A percentile compares a stretch with the other conserved stretches of the same genome.
These are phyloP conservation scores for Coemansia sp. DNA, from an alignment of 192 early-diverging fungal species.

Conservation along the genomic window DNA sequence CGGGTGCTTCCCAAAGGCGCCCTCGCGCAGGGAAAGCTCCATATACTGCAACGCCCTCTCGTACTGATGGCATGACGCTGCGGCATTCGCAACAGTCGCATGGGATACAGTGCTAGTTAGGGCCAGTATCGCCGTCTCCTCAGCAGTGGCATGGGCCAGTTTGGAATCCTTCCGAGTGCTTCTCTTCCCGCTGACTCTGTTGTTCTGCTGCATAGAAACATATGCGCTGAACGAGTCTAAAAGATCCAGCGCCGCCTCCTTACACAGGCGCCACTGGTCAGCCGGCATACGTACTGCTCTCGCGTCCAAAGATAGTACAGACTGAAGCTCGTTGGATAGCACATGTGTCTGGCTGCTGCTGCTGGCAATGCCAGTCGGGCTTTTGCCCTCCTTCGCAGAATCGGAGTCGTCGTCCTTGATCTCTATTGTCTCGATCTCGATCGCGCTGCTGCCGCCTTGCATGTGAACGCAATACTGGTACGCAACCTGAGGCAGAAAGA, in stretches of 20 bases:
- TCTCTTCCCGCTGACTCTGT: slow-evolving; percentile 23
- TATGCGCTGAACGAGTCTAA: slow-evolving; percentile 34
- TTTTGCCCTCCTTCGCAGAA: neutral
- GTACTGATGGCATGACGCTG: slow-evolving; percentile 39
- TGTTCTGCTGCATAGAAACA: slow-evolving; percentile 30
- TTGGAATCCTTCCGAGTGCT: slow-evolving; percentile 26
- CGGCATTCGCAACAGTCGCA: slow-evolving; percentile 28
- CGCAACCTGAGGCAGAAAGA: slow-evolving; percentile 37
- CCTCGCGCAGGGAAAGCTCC: slow-evolving; percentile 36
- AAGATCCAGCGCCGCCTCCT: slow-evolving; percentile 36
- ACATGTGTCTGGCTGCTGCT: slow-evolving; percentile 7
- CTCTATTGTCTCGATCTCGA: slow-evolving; percentile 14
- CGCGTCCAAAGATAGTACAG: slow-evolving; percentile 25
- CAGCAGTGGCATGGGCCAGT: slow-evolving; percentile 18
- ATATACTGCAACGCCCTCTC: slow-evolving; percentile 42
- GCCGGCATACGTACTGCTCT: slow-evolving; percentile 8
- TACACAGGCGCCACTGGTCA: slow-evolving; percentile 47
- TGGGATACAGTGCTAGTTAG: slow-evolving; percentile 22
- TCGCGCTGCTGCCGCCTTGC: neutral
- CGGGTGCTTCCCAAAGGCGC: slow-evolving; percentile 17
- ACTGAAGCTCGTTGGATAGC: slow-evolving; percentile 25
- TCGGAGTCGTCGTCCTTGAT: slow-evolving; percentile 35
- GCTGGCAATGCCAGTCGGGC: neutral
- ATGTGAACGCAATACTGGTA: slow-evolving; percentile 36
- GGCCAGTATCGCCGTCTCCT: slow-evolving; percentile 23